Evolutionary conservation across 2,329 filamentous ascomycete species (phyloP), one percentile per base, ranked within the genome.

Genomic region (Talaromyces rugulosus): DNA sequence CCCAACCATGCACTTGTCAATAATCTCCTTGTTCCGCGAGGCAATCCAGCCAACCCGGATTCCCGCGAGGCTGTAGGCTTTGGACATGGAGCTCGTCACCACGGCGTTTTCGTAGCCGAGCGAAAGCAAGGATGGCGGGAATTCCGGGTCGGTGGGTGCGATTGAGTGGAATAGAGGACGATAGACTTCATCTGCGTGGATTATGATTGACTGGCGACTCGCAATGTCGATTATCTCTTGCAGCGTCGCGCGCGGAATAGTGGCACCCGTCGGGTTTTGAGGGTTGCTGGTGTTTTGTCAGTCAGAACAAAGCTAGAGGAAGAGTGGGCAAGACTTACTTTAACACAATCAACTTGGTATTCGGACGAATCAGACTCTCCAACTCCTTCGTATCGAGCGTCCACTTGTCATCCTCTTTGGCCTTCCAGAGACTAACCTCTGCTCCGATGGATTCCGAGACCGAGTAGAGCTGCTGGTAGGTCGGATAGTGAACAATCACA

Each of bases 31-130:
- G 72, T 86, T 85, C 30, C 85, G 85, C 14, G 87, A 89, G 3
- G 89, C 90, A 62, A 94, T 82, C 92, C 92, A 97, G 34, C 92
- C 92, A 1, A 93, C 76, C 0, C 92, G 87, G 64, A 96, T 87
- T 1, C 92, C 92, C 0, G 92, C 91, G 4, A 96, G 78, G 2
- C 89, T 87, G 76, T 92, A 96, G 0, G 91, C 89, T 77, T 96
- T 96, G 30, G 89, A 94, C 80, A 96, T 86, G 18, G 90, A 93
- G 14, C 92, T 89, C 0, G 90, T 95, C 12, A 86, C 85, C 34
- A 96, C 81, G 27, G 85, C 83, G 61, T 87, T 88, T 3, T 83
- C 77, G 74, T 96, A 95, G 51, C 87, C 88, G 51, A 95, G 79
- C 0, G 89, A 86, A 0, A 92, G 80, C 11, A 88, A 81, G 0